These are phyloP conservation scores for Physcomitrellopsis africana DNA, from an alignment of 225 moss, liverwort and hornwort genomes.

Conservation along the genomic window DNA sequence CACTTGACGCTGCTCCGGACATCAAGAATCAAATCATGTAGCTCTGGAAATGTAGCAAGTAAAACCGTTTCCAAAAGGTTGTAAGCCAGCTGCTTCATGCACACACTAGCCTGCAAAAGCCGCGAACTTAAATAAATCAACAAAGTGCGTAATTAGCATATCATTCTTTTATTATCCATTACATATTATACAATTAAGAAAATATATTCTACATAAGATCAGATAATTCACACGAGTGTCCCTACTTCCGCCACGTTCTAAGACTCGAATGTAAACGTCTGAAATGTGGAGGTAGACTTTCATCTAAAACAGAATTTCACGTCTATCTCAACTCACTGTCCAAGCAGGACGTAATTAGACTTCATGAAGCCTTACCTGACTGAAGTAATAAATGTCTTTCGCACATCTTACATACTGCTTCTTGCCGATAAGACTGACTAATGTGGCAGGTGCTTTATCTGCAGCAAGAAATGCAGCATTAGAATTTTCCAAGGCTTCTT, in stretches of 20 bases:
- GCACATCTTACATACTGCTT: constrained; percentile 90
- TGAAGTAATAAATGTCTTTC: constrained; percentile 84
- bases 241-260: constrained; percentile 3
- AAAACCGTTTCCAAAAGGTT: constrained; percentile 80
- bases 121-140: constrained; percentile 14
- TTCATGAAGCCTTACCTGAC: constrained; percentile 43
- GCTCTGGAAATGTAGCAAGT: constrained; percentile 91
- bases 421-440: constrained; percentile 86
- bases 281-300: too few species aligned
- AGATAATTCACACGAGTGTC: neutral
- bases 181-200: neutral
- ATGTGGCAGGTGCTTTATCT: constrained; percentile 84
- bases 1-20: constrained; percentile 59
- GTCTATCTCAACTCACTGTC: neutral
- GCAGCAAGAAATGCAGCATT: constrained; percentile 29
- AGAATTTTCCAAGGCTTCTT: neutral
- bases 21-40: constrained; percentile 81
- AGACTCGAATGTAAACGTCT: neutral
- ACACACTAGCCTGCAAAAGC: constrained; percentile 74
- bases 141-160: neutral
- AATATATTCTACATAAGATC: neutral
- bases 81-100: constrained; percentile 86
- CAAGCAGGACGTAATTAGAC: neutral
- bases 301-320: neutral
- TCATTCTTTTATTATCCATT: neutral